Evolutionary conservation across 2,329 filamentous ascomycete species (phyloP).

Genomic region (Sporothrix protearum): DNA sequence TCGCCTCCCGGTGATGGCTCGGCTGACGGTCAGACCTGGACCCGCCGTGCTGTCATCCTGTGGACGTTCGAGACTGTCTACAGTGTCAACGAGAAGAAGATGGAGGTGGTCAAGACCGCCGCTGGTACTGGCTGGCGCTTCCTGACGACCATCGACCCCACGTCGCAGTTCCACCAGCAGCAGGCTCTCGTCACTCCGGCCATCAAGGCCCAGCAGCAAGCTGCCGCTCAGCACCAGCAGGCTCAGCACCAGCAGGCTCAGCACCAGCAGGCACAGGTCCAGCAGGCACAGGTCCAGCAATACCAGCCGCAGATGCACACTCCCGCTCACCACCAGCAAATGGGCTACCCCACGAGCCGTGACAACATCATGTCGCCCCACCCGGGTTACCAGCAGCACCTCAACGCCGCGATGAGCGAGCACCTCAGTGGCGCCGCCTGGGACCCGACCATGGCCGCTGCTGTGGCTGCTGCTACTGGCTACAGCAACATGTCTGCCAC

Average conservation of each 20-base stretch:
- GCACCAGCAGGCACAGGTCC: conserved; percentile 16
- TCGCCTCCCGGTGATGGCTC: conserved; percentile 24
- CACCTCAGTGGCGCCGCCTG: conserved; percentile 42
- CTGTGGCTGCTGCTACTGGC: conserved; percentile 2
- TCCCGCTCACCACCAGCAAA: conserved; percentile 18
- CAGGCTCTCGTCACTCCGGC: conserved; percentile 37
- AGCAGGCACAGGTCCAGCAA: not conserved
- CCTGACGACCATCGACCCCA: conserved; percentile 58
- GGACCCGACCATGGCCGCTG: conserved; percentile 38
- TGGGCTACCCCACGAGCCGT: conserved; percentile 32
- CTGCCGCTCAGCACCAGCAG: conserved; percentile 4
- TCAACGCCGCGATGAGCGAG: conserved; percentile 56
- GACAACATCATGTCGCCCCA: conserved; percentile 54
- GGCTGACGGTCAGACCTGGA: conserved; percentile 42
- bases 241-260: conserved; percentile 13
- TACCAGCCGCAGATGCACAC: conserved; percentile 19
- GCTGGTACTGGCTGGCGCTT: conserved; percentile 60
- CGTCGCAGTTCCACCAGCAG: conserved; percentile 56
- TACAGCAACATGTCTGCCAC: conserved; percentile 17
- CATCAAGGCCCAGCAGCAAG: conserved; percentile 16
- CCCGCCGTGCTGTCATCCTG: conserved; percentile 57
- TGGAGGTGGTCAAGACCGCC: conserved; percentile 46
- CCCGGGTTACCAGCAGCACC: conserved; percentile 49
- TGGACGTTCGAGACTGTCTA: conserved; percentile 60
- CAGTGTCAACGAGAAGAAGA: conserved; percentile 42